These are phyloP conservation scores for Carex kokanica DNA, from an alignment of 176 grass and related monocot genomes.

Conservation along the genomic window DNA sequence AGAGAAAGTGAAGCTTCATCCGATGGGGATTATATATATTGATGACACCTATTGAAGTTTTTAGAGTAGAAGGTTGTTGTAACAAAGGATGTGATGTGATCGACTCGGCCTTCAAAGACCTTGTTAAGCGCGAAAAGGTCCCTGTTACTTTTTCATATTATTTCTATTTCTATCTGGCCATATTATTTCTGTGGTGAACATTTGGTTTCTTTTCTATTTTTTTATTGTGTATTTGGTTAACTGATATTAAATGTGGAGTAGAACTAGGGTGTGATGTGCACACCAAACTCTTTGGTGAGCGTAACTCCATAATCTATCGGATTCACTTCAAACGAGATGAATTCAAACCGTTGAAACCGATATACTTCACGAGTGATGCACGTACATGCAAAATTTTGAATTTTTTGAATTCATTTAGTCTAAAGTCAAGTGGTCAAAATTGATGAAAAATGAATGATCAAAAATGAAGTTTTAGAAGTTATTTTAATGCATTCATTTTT, in stretches of 20 bases:
- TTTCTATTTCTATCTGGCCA: neutral
- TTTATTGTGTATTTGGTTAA: neutral
- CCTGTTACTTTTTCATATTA: neutral
- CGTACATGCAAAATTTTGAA: no score
- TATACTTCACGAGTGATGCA: no score
- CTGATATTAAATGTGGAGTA: neutral
- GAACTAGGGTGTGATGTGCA: no score
- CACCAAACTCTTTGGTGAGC: no score
- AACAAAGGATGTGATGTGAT: constrained; percentile 81
- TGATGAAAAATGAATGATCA: no score
- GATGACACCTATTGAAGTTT: constrained; percentile 69
- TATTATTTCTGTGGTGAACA: neutral
- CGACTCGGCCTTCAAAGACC: constrained; percentile 77
- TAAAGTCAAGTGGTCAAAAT: no score
- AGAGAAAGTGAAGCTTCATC: constrained; percentile 69
- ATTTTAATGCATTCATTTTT: no score
- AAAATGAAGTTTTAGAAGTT: no score
- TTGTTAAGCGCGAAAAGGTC: constrained; percentile 69
- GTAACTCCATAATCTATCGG: no score
- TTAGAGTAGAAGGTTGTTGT: constrained; percentile 94
- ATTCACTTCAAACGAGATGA: no score
- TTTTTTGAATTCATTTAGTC: no score
- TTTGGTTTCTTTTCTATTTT: neutral
- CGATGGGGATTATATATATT: constrained; percentile 47
- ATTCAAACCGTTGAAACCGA: no score